Evolutionary conservation across 768 basidiomycete genomes (phyloP), one percentile per base, ranked within the genome.

Genomic region (Lentinula aciculospora): DNA sequence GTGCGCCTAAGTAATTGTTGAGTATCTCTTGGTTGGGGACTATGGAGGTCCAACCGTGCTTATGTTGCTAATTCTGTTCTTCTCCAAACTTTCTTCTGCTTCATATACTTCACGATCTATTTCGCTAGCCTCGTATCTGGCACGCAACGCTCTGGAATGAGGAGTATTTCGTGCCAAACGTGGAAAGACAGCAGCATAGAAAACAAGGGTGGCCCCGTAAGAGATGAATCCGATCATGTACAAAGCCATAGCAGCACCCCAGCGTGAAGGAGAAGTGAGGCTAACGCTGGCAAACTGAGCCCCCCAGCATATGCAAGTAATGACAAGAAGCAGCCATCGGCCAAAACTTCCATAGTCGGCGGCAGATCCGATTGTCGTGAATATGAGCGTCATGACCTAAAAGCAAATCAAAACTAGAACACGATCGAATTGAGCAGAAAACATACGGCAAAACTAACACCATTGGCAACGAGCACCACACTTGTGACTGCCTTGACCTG

Each of bases 51-150:
- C 48, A 47, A 90, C 90, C 42, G 87, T 92, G 65, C 86, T 88
- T 61, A 92, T 88, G 63, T 91, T 92, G 65, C 90, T 89, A 58
- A 94, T 88, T 60, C 85, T 73, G 60, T 91, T 94, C 78, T 91
- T 91, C 72, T 92, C 88, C 44, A 92, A 64, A 31, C 86, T 88
- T 64, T 92, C 89, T 64, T 89, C 89, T 17, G 61, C 65, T 64
- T 92, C 90, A 61, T 87, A 91, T 60, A 80, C 84, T 55, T 85
- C 85, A 13, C 72, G 69, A 0, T 74, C 63, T 10, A 86, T 82
- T 58, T 86, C 80, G 0, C 86, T 86, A 0, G 73, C 74, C 49
- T 85, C 84, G 56, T 80, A 84, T 62, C 75, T 79, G 49, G 78
- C 79, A 34, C 76, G 73, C 3, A 91, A 69, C 2, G 68, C 68